Evolutionary conservation across 345 rosid genomes (phyloP).

Genomic region (Eucalyptus tenuipes): DNA sequence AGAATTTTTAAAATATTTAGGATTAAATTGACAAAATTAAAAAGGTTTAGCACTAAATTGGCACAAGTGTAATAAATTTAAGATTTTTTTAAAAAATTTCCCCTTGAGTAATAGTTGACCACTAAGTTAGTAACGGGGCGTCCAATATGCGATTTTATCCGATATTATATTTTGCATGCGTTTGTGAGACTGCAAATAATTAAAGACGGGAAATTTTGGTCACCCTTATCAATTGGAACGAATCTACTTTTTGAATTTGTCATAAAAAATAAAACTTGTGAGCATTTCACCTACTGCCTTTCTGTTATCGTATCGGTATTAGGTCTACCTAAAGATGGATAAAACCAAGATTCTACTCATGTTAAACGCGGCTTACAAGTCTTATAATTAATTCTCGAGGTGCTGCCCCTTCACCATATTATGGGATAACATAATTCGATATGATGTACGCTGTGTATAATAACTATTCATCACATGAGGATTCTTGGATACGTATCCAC

Average conservation of each 20-base stretch:
- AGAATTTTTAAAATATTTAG: no score
- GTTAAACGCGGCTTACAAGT: not conserved
- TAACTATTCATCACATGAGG: not conserved
- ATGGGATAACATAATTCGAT: not conserved
- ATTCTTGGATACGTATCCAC: not conserved
- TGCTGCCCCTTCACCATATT: not conserved
- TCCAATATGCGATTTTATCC: not conserved
- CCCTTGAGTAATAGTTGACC: not conserved
- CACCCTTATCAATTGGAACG: not conserved
- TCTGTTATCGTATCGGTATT: not conserved
- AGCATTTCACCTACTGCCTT: not conserved
- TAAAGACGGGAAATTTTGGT: not conserved
- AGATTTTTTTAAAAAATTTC: no score
- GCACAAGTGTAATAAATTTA: rapidly evolving
- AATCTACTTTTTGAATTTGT: not conserved
- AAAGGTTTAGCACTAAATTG: no score
- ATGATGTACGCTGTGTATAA: not conserved
- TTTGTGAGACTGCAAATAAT: not conserved
- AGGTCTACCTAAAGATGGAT: not conserved
- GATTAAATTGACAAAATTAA: rapidly evolving
- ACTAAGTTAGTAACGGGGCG: rapidly evolving
- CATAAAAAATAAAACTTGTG: not conserved
- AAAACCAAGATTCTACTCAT: not conserved
- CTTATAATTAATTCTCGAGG: not conserved
- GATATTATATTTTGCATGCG: not conserved